These are phyloP conservation scores for Argentina anserina DNA, from an alignment of 306 rosid species.

Conservation along the genomic window DNA sequence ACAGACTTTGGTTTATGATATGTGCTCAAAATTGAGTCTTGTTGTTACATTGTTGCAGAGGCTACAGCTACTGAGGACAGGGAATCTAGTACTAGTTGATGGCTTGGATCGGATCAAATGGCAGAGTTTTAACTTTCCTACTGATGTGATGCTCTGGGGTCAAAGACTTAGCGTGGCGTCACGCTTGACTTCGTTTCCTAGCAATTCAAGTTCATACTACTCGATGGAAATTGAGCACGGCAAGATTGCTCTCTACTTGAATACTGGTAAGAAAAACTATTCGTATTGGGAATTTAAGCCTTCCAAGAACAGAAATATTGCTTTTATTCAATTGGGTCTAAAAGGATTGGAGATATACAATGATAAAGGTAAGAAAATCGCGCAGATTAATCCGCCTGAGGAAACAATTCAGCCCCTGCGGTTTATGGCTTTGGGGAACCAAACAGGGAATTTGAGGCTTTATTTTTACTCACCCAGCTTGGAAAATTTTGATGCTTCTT, in stretches of 20 bases:
- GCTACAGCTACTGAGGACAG: slow-evolving; percentile 47
- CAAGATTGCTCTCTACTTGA: slow-evolving; percentile 54
- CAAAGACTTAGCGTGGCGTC: slow-evolving; percentile 80
- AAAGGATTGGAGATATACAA: slow-evolving; percentile 55
- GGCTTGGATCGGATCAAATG: slow-evolving; percentile 47
- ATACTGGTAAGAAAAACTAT: slow-evolving; percentile 51
- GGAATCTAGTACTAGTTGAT: slow-evolving; percentile 75
- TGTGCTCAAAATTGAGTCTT: neutral
- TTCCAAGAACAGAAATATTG: slow-evolving; percentile 56
- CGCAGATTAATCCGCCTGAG: slow-evolving; percentile 46
- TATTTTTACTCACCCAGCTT: slow-evolving; percentile 56
- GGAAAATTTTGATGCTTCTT: slow-evolving; percentile 60
- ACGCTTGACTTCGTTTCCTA: slow-evolving; percentile 55
- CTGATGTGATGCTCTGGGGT: slow-evolving; percentile 77
- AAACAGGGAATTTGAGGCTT: slow-evolving; percentile 75
- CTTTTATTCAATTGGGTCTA: slow-evolving; percentile 53
- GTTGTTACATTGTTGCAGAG: slow-evolving; percentile 47
- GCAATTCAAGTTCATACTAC: slow-evolving; percentile 49
- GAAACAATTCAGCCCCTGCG: slow-evolving; percentile 37
- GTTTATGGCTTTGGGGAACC: slow-evolving; percentile 68
- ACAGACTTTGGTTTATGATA: neutral
- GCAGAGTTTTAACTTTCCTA: slow-evolving; percentile 97
- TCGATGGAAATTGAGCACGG: slow-evolving; percentile 68
- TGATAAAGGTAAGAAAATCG: slow-evolving; percentile 59
- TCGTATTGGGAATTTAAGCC: slow-evolving; percentile 91